These are phyloP conservation scores for Ophiostoma fasciatum DNA, from an alignment of 2,329 filamentous ascomycete species.

Conservation along the genomic window DNA sequence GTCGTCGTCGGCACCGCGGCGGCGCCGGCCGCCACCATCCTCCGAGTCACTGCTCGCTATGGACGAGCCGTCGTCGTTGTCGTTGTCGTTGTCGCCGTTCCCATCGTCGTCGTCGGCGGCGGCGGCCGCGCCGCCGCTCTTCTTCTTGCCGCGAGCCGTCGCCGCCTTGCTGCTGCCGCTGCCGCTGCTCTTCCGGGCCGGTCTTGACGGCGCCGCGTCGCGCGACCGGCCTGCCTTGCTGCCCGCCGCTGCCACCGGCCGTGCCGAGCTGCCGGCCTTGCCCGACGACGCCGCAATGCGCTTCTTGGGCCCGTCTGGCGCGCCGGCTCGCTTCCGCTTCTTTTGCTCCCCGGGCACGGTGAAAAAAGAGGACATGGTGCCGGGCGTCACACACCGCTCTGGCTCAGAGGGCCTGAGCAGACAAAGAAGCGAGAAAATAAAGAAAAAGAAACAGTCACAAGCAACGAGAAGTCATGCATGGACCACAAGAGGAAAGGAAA, in stretches of 20 bases:
- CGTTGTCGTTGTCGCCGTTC: slow-evolving; percentile 39
- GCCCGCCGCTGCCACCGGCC: not conserved
- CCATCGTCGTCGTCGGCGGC: slow-evolving; percentile 1
- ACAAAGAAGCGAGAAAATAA: not conserved
- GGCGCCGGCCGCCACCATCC: slow-evolving; percentile 37
- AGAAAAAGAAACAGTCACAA: not conserved
- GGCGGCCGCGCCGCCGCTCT: too few relatives aligned
- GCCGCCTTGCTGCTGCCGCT: too few relatives aligned
- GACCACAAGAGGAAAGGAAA: too few relatives aligned
- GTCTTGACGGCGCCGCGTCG: not conserved
- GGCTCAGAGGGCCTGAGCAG: not conserved
- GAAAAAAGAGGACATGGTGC: slow-evolving; percentile 86
- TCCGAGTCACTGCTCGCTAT: not conserved
- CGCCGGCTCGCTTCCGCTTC: slow-evolving; percentile 66
- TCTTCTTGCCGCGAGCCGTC: not conserved
- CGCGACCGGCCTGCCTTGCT: slow-evolving; percentile 1
- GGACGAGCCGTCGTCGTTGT: slow-evolving; percentile 64
- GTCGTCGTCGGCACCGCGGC: slow-evolving; percentile 54
- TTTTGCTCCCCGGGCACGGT: slow-evolving; percentile 73
- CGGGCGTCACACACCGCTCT: slow-evolving; percentile 1
- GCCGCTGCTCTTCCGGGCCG: not conserved
- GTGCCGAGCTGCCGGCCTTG: slow-evolving; percentile 17
- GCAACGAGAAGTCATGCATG: too few relatives aligned
- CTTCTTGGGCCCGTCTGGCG: slow-evolving; percentile 43
- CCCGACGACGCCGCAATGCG: slow-evolving; percentile 25